Percentiles rank a stretch among this genome's conserved stretches.
These are phyloP conservation scores for Exophiala sp. DNA, from an alignment of 2,329 filamentous ascomycete species.

Conservation along the genomic window DNA sequence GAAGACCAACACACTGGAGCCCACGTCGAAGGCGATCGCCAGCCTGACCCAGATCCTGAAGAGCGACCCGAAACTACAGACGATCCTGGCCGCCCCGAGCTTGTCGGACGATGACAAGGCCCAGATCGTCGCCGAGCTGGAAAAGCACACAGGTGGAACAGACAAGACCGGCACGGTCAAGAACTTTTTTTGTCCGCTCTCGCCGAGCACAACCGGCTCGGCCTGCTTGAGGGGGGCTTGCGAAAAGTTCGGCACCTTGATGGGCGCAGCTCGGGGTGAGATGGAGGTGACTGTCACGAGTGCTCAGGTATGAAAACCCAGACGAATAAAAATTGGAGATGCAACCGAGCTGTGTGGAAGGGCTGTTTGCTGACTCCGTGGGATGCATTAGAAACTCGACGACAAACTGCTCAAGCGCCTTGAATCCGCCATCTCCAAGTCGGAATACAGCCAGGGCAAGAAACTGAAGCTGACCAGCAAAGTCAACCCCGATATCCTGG, in stretches of 20 bases:
- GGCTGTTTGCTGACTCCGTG: background rate
- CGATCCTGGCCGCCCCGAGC: conserved; percentile 73
- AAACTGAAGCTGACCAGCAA: conserved; percentile 96
- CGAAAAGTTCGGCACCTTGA: conserved; percentile 80
- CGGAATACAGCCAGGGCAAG: conserved; percentile 82
- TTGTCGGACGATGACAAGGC: conserved; percentile 74
- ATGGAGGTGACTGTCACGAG: conserved; percentile 87
- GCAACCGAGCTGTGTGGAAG: too few species aligned
- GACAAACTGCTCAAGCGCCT: conserved; percentile 77
- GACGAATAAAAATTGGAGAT: too few species aligned
- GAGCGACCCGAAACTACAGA: conserved; percentile 73
- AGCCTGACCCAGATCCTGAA: conserved; percentile 65
- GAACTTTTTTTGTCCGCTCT: conserved; percentile 92
- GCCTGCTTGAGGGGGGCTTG: conserved; percentile 72
- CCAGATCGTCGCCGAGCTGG: conserved; percentile 77
- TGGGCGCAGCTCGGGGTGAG: conserved; percentile 86
- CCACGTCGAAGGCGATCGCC: conserved; percentile 72
- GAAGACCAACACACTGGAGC: conserved; percentile 80
- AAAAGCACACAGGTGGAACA: conserved; percentile 66
- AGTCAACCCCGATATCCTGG: conserved; percentile 91
- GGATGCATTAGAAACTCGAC: conserved; percentile 65
- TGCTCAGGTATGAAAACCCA: conserved; percentile 63
- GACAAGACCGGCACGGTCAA: conserved; percentile 75
- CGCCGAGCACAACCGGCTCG: conserved; percentile 93
- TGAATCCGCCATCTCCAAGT: conserved; percentile 84